Conservation (phyloP, 306 rosid species). For the Amphicarpaea edgeworthii region DNA sequence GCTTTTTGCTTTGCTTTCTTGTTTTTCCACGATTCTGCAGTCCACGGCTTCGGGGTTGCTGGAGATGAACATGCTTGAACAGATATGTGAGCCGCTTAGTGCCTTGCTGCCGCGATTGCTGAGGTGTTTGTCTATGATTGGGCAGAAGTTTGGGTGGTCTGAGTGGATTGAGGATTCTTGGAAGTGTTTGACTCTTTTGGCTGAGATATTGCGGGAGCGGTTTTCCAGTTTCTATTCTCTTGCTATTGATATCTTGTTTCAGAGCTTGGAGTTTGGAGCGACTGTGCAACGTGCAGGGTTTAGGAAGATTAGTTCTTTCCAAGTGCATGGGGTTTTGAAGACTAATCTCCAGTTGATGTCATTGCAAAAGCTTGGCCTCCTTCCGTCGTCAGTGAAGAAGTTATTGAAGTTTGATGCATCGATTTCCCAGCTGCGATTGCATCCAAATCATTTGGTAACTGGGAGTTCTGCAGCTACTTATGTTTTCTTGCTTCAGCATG, state of each 20-base stretch:
- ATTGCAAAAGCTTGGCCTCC: conserved; percentile 84
- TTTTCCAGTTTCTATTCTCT: conserved; percentile 76
- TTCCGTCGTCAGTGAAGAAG: conserved; percentile 72
- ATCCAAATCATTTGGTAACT: conserved; percentile 87
- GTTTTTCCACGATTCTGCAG: conserved; percentile 85
- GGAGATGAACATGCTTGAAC: conserved; percentile 86
- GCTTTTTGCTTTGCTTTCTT: conserved; percentile 79
- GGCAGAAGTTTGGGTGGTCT: conserved; percentile 90
- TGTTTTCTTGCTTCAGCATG: conserved; percentile 89
- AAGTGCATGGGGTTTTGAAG: conserved; percentile 91
- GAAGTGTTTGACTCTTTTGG: conserved; percentile 94
- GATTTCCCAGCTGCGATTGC: conserved; percentile 79
- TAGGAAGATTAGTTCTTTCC: conserved; percentile 68
- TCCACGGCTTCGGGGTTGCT: conserved; percentile 91
- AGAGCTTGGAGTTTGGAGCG: conserved; percentile 66
- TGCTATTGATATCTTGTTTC: conserved; percentile 78
- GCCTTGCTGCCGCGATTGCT: conserved; percentile 76
- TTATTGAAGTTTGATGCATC: conserved; percentile 76
- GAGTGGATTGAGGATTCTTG: conserved; percentile 92
- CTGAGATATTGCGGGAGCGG: conserved; percentile 80
- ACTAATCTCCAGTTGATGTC: conserved; percentile 92
- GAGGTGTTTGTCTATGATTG: conserved; percentile 80
- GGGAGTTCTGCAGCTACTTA: conserved; percentile 94
- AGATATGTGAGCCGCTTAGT: conserved; percentile 79
- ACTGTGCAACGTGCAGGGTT: conserved; percentile 48